Evolutionary conservation across 1,139 yeast genomes (phyloP), one percentile per base, ranked within the genome.

Genomic region (Pichia sp.): DNA sequence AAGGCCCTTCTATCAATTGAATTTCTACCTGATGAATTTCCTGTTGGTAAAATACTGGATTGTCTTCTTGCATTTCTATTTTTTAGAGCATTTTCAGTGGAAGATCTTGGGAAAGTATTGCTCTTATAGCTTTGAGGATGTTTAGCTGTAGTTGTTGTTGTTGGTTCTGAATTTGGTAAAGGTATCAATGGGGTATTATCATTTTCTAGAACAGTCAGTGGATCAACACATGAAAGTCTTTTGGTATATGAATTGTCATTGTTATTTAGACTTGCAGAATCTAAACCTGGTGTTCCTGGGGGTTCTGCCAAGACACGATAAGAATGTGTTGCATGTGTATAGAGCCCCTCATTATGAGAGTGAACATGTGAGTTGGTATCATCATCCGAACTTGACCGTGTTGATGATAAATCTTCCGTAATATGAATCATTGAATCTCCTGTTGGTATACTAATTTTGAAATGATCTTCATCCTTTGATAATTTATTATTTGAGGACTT

Each of bases 1-100:
- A 55, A 61, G 1, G 59, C 60, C 15, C 46, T 42, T 44, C 56
- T 46, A 38, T 52, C 61, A 54, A 51, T 48, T 38, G 34, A 27
- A 17, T 54, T 53, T 35, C 35, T 46, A 30, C 34, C 30, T 24
- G 44, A 22, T 4, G 41, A 28, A 14, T 22, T 37, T 7, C 33
- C 34, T 27, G 17, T 17, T 10, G 40, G 40, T 28, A 27, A 17
- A 27, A 14, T 20, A 14, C n/a, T 11, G 14, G 32, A 20, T 6
- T 18, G 9, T 18, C n/a, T 32, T 38, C 21, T 38, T 9, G 20
- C 32, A 17, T 27, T 14, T 17, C 34, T 32, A 12, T 20, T 4
- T 28, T 27, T 40, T 15, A 30, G 12, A 22, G 15, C 9, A 37
- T 42, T 30, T 19, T 40, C 47, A n/a, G 21, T 22, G 2, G 48